These are phyloP conservation scores for Coemansia sp. DNA, from an alignment of 192 early-diverging fungal species.

Conservation along the genomic window DNA sequence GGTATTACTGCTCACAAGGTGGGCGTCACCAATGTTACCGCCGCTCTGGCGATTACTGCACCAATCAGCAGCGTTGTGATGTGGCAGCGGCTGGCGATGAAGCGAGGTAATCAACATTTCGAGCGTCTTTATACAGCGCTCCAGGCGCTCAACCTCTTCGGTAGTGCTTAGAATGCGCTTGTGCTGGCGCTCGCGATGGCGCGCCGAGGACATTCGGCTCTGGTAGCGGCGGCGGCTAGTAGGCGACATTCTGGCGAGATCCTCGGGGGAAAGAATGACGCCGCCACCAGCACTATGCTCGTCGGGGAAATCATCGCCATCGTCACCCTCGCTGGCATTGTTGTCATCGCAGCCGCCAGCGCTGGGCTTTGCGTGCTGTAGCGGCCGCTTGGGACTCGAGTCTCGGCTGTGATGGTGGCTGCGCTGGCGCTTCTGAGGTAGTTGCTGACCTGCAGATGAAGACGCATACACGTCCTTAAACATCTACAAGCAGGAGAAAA, in stretches of 20 bases:
- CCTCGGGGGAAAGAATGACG: not conserved
- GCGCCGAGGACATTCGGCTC: conserved; percentile 16
- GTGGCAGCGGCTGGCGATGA: not conserved
- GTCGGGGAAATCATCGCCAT: not conserved
- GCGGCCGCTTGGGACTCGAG: not conserved
- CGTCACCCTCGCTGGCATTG: not conserved
- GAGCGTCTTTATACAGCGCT: not conserved
- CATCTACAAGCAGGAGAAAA: not conserved
- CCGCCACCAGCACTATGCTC: not conserved
- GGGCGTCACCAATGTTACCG: conserved; percentile 2
- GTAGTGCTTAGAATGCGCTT: conserved; percentile 3
- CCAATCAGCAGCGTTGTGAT: not conserved
- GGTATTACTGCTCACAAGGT: not conserved
- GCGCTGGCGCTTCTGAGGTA: conserved; percentile 1
- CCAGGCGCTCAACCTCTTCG: conserved; percentile 3
- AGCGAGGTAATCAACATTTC: not conserved
- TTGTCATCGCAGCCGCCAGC: not conserved
- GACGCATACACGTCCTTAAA: not conserved
- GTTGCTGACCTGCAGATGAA: not conserved
- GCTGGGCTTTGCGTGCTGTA: not conserved
- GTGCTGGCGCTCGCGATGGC: conserved; percentile 17
- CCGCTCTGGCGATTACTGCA: conserved; percentile 1
- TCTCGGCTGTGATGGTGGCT: not conserved
- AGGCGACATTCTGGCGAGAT: conserved; percentile 13
- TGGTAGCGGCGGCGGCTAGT: conserved; percentile 12